These are phyloP conservation scores for Russula dissimulans DNA, from an alignment of 768 basidiomycete genomes.

Conservation along the genomic window DNA sequence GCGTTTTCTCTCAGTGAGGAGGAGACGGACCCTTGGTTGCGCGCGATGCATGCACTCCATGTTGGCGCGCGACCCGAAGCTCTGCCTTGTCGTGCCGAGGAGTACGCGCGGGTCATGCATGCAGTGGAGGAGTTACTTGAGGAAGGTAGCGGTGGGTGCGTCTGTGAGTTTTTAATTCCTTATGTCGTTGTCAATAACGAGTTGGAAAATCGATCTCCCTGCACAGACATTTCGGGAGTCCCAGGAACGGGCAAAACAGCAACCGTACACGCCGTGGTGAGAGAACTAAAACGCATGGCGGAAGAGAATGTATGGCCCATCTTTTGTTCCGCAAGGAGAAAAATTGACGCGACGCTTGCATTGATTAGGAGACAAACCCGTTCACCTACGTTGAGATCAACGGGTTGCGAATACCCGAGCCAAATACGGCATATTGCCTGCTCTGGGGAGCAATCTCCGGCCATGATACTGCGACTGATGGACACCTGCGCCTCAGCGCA, in stretches of 20 bases:
- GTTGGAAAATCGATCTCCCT: not conserved
- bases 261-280: conserved; percentile 87
- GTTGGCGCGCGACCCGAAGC: conserved; percentile 87
- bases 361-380: conserved; percentile 72
- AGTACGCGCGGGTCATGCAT: conserved; percentile 66
- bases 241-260: conserved; percentile 99
- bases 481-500: conserved; percentile 55
- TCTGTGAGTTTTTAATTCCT: conserved; percentile 52
- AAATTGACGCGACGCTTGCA: not conserved
- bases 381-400: conserved; percentile 98
- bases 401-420: conserved; percentile 87
- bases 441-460: conserved; percentile 93
- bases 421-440: conserved; percentile 82
- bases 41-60: conserved; percentile 86
- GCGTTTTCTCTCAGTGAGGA: conserved; percentile 29
- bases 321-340: not conserved
- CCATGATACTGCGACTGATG: conserved; percentile 52
- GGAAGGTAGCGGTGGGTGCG: conserved; percentile 89
- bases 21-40: conserved; percentile 63
- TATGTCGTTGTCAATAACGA: not conserved
- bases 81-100: conserved; percentile 81
- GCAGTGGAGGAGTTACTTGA: conserved; percentile 81
- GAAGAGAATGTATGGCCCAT: conserved; percentile 51
- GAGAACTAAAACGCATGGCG: conserved; percentile 85
- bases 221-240: conserved; percentile 88